A percentile compares a stretch with the other conserved stretches of the same genome.
Conservation (phyloP, 257 asterid genomes). For the Cynanchum wilfordii region DNA sequence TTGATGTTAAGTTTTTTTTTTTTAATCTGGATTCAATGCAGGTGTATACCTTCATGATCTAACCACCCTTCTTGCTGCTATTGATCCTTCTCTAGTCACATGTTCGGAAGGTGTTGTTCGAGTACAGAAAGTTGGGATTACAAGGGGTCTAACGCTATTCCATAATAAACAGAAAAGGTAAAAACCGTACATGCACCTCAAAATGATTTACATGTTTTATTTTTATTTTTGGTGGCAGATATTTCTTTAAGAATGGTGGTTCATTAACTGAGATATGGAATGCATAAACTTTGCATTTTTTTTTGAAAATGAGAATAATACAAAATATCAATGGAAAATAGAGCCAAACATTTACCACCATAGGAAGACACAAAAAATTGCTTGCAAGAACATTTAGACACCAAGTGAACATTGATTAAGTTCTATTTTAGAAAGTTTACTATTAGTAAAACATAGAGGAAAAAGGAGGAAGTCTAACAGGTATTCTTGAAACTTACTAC, state of each 20-base stretch:
- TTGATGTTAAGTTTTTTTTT: too few species aligned
- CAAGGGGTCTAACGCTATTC: conserved; percentile 81
- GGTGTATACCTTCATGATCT: conserved; percentile 98
- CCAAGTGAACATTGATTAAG: neutral
- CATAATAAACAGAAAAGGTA: conserved; percentile 90
- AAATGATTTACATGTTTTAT: neutral
- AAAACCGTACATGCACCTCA: neutral
- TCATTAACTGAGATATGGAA: neutral
- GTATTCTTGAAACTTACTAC: neutral
- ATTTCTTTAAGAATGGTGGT: neutral
- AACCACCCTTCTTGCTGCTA: conserved; percentile 82
- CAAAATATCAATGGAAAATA: neutral
- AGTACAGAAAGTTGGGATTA: conserved; percentile 82
- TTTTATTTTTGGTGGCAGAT: too few species aligned
- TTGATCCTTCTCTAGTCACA: conserved; percentile 76
- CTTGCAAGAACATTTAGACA: neutral
- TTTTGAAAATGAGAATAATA: neutral
- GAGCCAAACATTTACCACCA: neutral
- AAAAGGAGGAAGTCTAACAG: neutral
- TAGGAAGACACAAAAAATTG: neutral
- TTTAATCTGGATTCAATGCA: conserved; percentile 28
- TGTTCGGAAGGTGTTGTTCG: conserved; percentile 83
- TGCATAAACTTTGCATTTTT: neutral
- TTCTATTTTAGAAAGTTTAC: neutral
- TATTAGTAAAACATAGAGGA: neutral